Percentiles rank a stretch among this genome's conserved stretches.
phyloP scores from a whole-genome alignment of 179 eudicot genomes.

The Patellifolia procumbens region DNA sequence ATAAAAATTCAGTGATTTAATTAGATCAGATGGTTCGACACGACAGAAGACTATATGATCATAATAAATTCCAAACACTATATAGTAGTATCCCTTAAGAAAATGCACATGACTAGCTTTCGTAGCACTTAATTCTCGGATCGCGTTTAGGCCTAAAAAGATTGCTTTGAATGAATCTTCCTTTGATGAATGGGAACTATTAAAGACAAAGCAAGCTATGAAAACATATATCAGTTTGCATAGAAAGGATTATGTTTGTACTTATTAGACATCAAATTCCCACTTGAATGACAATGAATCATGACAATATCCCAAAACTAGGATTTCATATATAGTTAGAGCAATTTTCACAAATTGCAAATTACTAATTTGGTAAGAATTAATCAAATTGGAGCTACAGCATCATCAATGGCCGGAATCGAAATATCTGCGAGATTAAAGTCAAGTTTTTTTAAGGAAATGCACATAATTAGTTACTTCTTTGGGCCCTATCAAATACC shows the following conservation, averaged over 20 bases:
- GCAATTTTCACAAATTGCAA: no score
- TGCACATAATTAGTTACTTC: no score
- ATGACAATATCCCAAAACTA: no score
- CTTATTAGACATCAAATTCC: not conserved
- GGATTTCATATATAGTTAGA: no score
- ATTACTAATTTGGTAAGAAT: no score
- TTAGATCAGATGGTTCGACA: no score
- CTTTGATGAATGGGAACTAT: conserved; percentile 5
- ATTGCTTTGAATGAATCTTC: conserved; percentile 2
- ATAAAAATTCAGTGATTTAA: no score
- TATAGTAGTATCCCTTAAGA: not conserved
- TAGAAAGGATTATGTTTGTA: not conserved
- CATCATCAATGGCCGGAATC: no score
- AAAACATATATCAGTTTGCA: not conserved
- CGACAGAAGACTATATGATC: not conserved
- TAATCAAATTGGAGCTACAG: no score
- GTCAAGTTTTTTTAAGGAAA: no score
- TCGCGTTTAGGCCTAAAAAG: not conserved
- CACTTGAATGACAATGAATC: not conserved
- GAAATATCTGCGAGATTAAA: no score
- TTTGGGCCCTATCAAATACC: no score
- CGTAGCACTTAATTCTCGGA: not conserved
- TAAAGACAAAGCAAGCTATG: not conserved
- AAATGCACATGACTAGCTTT: not conserved
- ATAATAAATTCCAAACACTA: not conserved